These are phyloP conservation scores for Volvox africanus DNA, from an alignment of 139 green algal species.

Conservation along the genomic window DNA sequence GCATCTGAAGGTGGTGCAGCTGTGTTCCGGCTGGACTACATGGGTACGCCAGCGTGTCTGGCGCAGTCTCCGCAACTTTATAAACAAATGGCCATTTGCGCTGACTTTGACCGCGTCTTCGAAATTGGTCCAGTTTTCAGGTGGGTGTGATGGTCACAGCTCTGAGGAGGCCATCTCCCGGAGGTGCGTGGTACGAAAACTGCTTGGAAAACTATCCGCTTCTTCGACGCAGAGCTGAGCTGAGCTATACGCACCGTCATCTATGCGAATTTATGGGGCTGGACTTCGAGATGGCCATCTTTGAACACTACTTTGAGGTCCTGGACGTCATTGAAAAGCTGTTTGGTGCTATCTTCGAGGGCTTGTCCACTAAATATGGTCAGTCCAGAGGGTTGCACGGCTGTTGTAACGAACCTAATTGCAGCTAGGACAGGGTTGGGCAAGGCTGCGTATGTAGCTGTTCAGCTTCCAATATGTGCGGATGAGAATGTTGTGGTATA, in stretches of 20 bases:
- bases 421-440: too few relatives aligned
- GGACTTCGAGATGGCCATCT: conserved; percentile 98
- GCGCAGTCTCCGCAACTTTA: conserved; percentile 94
- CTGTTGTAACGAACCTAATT: too few relatives aligned
- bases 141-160: conserved; percentile 61
- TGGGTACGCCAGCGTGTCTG: conserved; percentile 92
- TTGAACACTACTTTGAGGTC: conserved; percentile 97
- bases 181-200: too few relatives aligned
- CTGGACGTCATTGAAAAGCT: conserved; percentile 95
- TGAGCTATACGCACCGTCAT: conserved; percentile 97
- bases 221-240: conserved; percentile 83
- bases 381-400: background rate
- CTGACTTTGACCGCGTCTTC: conserved; percentile 94
- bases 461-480: too few relatives aligned
- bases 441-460: too few relatives aligned
- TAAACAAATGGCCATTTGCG: conserved; percentile 98
- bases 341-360: conserved; percentile 95
- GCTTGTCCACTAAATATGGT: conserved; percentile 75
- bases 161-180: too few relatives aligned
- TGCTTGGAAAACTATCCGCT: too few relatives aligned
- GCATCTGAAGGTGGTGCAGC: conserved; percentile 90
- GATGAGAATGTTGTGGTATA: too few relatives aligned
- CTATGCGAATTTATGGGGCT: conserved; percentile 99
- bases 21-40: conserved; percentile 98
- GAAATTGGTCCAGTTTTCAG: conserved; percentile 98